These are phyloP conservation scores for Mikania micrantha DNA, from an alignment of 129 eudicot species.

Conservation along the genomic window DNA sequence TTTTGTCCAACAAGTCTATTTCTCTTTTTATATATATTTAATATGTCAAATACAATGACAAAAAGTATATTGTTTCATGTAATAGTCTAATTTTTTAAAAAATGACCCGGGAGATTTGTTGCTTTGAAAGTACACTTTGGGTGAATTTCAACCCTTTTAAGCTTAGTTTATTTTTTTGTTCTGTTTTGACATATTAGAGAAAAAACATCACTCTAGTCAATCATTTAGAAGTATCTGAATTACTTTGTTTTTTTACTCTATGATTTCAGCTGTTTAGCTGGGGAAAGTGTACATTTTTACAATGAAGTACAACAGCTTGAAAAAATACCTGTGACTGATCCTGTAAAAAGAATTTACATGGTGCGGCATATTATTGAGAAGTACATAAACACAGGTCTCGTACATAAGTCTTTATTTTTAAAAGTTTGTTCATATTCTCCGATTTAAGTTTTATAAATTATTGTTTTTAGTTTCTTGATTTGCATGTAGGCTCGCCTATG, in stretches of 20 bases:
- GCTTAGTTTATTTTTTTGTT: background rate
- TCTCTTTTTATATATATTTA: background rate
- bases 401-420: background rate
- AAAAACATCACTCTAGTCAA: background rate
- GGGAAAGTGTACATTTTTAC: conserved; percentile 87
- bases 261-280: conserved; percentile 73
- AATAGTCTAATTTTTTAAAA: background rate
- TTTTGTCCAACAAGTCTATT: background rate
- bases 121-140: background rate
- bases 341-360: conserved; percentile 83
- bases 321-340: conserved; percentile 54
- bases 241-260: background rate
- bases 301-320: conserved; percentile 79
- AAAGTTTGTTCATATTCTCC: background rate
- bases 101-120: background rate
- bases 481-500: conserved; percentile 60
- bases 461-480: background rate
- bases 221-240: background rate
- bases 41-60: background rate
- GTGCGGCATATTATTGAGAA: conserved; percentile 78
- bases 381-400: conserved; percentile 66
- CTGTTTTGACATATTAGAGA: background rate
- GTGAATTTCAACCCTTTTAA: background rate
- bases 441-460: background rate
- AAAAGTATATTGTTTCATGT: background rate